Evolutionary conservation across 148 eudicot species (phyloP), one percentile per base, ranked within the genome.

Genomic region (Vaccinium vitisidaea): DNA sequence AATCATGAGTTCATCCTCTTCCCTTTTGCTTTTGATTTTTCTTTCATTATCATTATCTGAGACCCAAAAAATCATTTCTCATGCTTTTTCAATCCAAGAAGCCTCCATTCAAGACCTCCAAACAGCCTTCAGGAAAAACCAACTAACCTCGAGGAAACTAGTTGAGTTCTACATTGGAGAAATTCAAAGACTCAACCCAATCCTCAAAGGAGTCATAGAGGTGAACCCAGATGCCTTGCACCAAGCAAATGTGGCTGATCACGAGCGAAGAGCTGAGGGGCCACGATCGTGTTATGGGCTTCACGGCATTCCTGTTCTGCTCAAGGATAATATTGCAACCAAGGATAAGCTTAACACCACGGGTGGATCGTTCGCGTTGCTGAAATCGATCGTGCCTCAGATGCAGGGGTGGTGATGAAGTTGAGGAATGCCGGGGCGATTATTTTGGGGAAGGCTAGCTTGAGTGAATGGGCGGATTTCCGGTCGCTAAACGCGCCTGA

Each of bases 321-420:
- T 90, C 79, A 90, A 90, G 80, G 92, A 90, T 74, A 85, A 70
- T 32, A 88, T 90, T 73, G 90, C 83, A 10, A 90, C 90, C 8
- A 86, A 85, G 52, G 90, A 90, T 63, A 88, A 81, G 90, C 84
- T 88, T 3, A 88, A 86, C 80, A 90, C 89, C 2, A 84, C 86
- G 4, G 92, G 89, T 8, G 90, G 92, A 1, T 88, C 89, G 10
- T 83, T 15, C 14, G 89, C 92, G 1, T 27, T 90, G 83, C 82
- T 90, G 0, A 75, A 78, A 19, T 88, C 92, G 1, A 52, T 83
- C 1, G 90, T 90, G 50, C 83, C 82, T 2, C 61, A 83, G 91
- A 86, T 43, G 88, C 87, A 1, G 87, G 85, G 0, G 89, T 86
- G 46, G 90, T 84, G 77, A 43, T 0, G 75, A 84, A 70, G 86